These are phyloP conservation scores for Glaciozyma martinii DNA, from an alignment of 768 basidiomycete species.

Conservation along the genomic window DNA sequence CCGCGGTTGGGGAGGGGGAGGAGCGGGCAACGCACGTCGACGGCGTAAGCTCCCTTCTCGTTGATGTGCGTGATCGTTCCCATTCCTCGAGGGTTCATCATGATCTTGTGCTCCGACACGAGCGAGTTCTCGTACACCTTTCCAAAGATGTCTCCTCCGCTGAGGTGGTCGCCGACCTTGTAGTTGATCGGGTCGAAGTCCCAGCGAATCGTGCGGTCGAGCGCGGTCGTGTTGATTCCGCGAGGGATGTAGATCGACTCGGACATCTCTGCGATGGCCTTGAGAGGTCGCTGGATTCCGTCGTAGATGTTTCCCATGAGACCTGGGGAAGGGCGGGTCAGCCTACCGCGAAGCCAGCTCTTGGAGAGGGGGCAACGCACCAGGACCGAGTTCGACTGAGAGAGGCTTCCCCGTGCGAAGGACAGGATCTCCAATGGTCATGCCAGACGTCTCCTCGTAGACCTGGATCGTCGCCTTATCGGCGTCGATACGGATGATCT, in stretches of 20 bases:
- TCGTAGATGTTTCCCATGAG: conserved; percentile 86
- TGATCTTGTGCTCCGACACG: conserved; percentile 92
- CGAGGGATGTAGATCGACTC: conserved; percentile 99
- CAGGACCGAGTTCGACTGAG: conserved; percentile 94
- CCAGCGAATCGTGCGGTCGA: conserved; percentile 82
- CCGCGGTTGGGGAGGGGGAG: not conserved
- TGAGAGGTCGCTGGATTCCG: conserved; percentile 42
- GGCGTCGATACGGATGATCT: conserved; percentile 97
- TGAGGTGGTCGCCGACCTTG: conserved; percentile 91
- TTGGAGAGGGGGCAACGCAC: conserved; percentile 44
- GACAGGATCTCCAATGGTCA: conserved; percentile 97
- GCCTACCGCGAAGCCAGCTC: not conserved
- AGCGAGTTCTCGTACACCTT: conserved; percentile 94
- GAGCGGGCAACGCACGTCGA: conserved; percentile 56
- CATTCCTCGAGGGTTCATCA: conserved; percentile 85
- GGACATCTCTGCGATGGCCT: conserved; percentile 89
- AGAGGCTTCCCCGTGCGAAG: conserved; percentile 94
- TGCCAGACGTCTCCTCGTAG: conserved; percentile 98
- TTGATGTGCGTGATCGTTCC: conserved; percentile 90
- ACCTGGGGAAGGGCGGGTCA: conserved; percentile 47
- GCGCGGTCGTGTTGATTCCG: conserved; percentile 93
- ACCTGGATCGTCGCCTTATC: conserved; percentile 99
- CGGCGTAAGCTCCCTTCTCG: conserved; percentile 85
- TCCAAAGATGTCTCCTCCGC: conserved; percentile 95
- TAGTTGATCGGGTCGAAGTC: conserved; percentile 79